phyloP scores from a whole-genome alignment of 2,329 filamentous ascomycete genomes.

The Myriosclerotinia duriaeana region DNA sequence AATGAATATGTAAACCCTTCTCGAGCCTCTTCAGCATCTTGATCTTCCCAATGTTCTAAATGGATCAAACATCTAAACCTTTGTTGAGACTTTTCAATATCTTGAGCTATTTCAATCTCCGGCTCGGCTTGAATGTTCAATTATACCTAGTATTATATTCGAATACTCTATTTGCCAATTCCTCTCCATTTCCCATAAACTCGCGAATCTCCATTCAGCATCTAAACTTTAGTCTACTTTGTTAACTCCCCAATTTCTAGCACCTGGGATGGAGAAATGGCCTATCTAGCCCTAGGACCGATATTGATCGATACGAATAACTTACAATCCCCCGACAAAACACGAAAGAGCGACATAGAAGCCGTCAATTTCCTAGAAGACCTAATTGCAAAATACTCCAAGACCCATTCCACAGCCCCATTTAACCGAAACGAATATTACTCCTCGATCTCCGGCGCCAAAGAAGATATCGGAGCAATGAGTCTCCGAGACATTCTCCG shows the following conservation, averaged over 20 bases:
- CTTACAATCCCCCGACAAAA: conserved; percentile 62
- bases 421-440: conserved; percentile 60
- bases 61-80: no score
- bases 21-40: no score
- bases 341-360: conserved; percentile 58
- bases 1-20: no score
- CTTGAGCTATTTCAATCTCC: no score
- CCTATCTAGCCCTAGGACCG: conserved; percentile 65
- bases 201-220: no score
- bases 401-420: conserved; percentile 23
- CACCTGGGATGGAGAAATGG: conserved; percentile 56
- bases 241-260: background rate
- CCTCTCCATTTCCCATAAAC: no score
- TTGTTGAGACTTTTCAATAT: no score
- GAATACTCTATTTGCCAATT: background rate
- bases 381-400: conserved; percentile 36
- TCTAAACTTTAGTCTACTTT: no score
- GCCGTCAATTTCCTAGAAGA: conserved; percentile 61
- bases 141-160: no score
- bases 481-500: conserved; percentile 66
- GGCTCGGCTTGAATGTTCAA: no score
- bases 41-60: no score
- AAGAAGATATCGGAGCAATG: conserved; percentile 64
- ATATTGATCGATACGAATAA: conserved; percentile 73
- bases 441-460: conserved; percentile 59